These are phyloP conservation scores for Triadica sebifera DNA, from an alignment of 345 rosid genomes.

Conservation along the genomic window DNA sequence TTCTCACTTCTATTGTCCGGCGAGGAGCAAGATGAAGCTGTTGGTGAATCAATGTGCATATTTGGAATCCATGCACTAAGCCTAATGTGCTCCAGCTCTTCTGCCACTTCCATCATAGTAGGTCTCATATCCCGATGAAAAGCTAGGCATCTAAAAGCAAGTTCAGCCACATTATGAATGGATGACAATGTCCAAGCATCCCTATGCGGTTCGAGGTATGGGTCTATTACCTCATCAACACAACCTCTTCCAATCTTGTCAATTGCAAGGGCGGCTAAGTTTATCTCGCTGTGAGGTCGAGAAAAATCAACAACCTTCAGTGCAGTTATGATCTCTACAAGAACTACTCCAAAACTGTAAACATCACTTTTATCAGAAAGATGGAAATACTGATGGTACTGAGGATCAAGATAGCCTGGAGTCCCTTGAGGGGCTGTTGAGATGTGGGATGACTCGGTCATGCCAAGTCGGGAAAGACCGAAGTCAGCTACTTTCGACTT, in stretches of 20 bases:
- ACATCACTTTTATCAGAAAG: slow-evolving; percentile 48
- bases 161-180: slow-evolving; percentile 70
- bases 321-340: slow-evolving; percentile 84
- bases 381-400: slow-evolving; percentile 37
- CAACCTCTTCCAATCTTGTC: slow-evolving; percentile 87
- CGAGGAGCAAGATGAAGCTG: slow-evolving; percentile 46
- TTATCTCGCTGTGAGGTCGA: slow-evolving; percentile 75
- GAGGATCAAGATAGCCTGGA: slow-evolving; percentile 69
- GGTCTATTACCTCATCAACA: slow-evolving; percentile 78
- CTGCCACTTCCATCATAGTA: slow-evolving; percentile 82
- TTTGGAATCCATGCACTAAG: slow-evolving; percentile 67
- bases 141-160: slow-evolving; percentile 88
- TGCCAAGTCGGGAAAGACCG: slow-evolving; percentile 89
- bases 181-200: slow-evolving; percentile 97
- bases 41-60: slow-evolving; percentile 48
- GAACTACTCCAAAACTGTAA: slow-evolving; percentile 93
- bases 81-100: slow-evolving; percentile 73
- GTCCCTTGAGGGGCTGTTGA: slow-evolving; percentile 96
- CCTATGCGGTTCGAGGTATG: slow-evolving; percentile 53
- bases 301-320: slow-evolving; percentile 86
- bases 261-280: slow-evolving; percentile 78
- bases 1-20: slow-evolving; percentile 45
- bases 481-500: slow-evolving; percentile 95
- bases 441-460: slow-evolving; percentile 69
- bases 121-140: slow-evolving; percentile 92